Base-by-base conservation (phyloP, 2,329 filamentous ascomycete genomes). In the Hypoxylon sp. region DNA sequence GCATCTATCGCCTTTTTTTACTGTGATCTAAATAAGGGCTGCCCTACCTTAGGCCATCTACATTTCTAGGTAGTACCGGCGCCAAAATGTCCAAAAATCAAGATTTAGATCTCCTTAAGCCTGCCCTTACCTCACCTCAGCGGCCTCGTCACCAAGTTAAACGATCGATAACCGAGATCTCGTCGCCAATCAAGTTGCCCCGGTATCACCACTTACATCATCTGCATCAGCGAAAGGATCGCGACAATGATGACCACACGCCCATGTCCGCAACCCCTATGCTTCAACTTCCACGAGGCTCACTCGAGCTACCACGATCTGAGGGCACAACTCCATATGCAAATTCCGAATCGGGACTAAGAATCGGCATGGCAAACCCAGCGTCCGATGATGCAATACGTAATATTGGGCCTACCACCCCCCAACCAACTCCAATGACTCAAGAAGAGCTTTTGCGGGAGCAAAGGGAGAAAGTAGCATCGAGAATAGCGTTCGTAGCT, bases 81-180 rank as follows among this genome's bases (percentile, higher is more conserved):
- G 24, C 15, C 62, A n/a, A 71, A 57, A 82, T 81, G 79, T 74
- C 79, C 58, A 75, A 71, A 65, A 75, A 77, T 70, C 75, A 77
- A 75, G 79, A 76, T 62, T 72, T 69, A 63, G 75, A 78, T 31
- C 67, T 68, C 35, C 55, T 66, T 37, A 74, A 72, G 62, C 68
- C 74, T 44, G 76, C 73, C 62, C 72, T 75, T 72, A 75, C 77
- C 61, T 78, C 80, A 19, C 79, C 80, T 24, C 75, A 74, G 52
- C 79, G 80, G 21, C 77, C 82, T 24, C 83, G 83, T 65, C 87
- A 88, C 72, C 85, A 87, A 72, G 80, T 88, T 66, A 85, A 82
- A 67, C 84, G 86, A 35, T 89, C 88, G 51, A 82, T 88, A 65
- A 84, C 84, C 48, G 87, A 88, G 70, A 73, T 87, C 56, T 81